These are phyloP conservation scores for Ceriops zippeliana DNA, from an alignment of 345 rosid species.

Conservation along the genomic window DNA sequence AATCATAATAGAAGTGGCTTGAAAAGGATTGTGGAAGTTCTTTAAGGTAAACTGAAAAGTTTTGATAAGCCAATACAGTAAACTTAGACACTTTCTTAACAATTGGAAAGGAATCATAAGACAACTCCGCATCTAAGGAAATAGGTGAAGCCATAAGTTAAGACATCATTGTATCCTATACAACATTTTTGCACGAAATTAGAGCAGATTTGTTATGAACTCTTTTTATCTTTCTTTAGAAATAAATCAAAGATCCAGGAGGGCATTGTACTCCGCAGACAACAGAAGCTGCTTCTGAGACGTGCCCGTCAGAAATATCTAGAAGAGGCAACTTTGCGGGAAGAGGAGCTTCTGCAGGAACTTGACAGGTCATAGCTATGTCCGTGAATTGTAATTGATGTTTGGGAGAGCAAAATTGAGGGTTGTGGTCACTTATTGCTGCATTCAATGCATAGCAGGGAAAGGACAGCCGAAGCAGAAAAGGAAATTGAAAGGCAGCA, in stretches of 20 bases:
- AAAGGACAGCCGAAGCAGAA: conserved; percentile 64
- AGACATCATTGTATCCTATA: too few species aligned
- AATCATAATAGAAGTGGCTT: too few species aligned
- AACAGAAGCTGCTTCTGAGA: conserved; percentile 58
- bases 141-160: too few species aligned
- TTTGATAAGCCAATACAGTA: too few species aligned
- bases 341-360: conserved; percentile 65
- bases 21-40: too few species aligned
- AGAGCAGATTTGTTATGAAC: background rate
- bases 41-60: too few species aligned
- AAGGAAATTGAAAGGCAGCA: conserved; percentile 78
- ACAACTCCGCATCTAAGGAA: too few species aligned
- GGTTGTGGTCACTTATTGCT: conserved; percentile 10
- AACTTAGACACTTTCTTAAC: too few species aligned
- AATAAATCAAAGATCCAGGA: conserved; percentile 62
- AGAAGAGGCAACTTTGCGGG: conserved; percentile 64
- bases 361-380: conserved; percentile 56
- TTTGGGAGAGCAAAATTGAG: conserved; percentile 1
- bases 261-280: conserved; percentile 56
- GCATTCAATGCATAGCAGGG: conserved; percentile 34
- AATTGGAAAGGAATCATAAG: too few species aligned
- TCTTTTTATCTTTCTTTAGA: conserved; percentile 29
- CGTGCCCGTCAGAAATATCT: conserved; percentile 59
- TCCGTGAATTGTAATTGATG: conserved; percentile 9
- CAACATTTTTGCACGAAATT: background rate